Percentiles rank a stretch among this genome's conserved stretches.
Evolutionary conservation across 2,329 filamentous ascomycete genomes (phyloP).

Genomic region (Colletotrichum cuscutae): DNA sequence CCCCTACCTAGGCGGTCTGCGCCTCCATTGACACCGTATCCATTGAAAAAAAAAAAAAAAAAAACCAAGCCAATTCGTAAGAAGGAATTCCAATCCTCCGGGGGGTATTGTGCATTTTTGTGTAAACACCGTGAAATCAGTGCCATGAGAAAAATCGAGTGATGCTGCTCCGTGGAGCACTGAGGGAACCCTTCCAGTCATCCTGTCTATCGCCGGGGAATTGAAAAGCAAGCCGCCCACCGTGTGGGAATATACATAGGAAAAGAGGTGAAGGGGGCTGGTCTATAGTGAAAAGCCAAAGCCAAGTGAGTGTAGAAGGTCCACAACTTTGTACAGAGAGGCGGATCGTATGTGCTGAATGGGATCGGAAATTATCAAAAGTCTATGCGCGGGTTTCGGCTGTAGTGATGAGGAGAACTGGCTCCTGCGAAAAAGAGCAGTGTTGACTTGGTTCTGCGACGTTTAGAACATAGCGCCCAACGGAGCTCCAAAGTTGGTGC

Average conservation of each 20-base stretch:
- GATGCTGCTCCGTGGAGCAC: constrained; percentile 20
- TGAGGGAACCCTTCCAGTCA: not conserved
- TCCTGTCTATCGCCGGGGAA: constrained; percentile 23
- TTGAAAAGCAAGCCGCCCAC: constrained; percentile 3
- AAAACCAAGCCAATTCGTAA: constrained; percentile 30
- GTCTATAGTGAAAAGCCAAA: not conserved
- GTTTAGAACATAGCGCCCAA: constrained; percentile 33
- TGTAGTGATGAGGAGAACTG: constrained; percentile 1
- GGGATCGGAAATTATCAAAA: constrained; percentile 10
- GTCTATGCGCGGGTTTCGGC: constrained; percentile 6
- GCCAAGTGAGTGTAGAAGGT: constrained; percentile 15
- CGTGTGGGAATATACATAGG: constrained; percentile 15
- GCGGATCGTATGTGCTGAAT: constrained; percentile 27
- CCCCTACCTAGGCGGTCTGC: not conserved
- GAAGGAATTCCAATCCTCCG: constrained; percentile 26
- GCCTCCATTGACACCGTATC: constrained; percentile 18
- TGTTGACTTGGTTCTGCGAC: not conserved
- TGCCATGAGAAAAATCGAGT: constrained; percentile 27
- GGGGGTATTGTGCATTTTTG: constrained; percentile 36
- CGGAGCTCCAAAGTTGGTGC: constrained; percentile 45
- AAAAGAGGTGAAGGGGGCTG: constrained; percentile 10
- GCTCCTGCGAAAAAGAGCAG: not conserved
- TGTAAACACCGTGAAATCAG: constrained; percentile 29
- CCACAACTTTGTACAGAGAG: constrained; percentile 25
- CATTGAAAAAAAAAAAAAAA: constrained; percentile 10